Conservation (phyloP, 768 basidiomycete species). For the Phanerochaete sordida region DNA sequence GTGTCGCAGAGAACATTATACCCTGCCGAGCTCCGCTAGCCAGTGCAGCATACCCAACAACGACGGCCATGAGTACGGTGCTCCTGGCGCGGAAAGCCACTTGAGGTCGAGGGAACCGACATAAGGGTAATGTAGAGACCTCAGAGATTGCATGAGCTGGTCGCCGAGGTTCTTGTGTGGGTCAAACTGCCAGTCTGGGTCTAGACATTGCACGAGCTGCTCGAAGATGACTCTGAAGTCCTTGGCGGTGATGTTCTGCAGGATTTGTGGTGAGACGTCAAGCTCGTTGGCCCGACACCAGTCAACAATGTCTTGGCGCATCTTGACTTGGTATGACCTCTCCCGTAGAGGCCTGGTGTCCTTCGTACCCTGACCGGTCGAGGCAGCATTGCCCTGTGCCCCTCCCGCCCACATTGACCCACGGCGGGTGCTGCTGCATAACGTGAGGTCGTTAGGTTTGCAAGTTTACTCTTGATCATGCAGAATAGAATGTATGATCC, state of each 20-base stretch:
- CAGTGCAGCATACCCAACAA: slow-evolving; percentile 89
- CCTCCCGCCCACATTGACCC: slow-evolving; percentile 72
- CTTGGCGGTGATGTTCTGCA: slow-evolving; percentile 78
- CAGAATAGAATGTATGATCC: background rate
- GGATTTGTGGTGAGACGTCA: slow-evolving; percentile 62
- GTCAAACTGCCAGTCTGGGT: slow-evolving; percentile 63
- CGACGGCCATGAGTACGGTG: slow-evolving; percentile 89
- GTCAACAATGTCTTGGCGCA: slow-evolving; percentile 71
- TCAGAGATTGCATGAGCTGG: slow-evolving; percentile 74
- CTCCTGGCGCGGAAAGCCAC: slow-evolving; percentile 84
- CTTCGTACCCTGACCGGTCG: slow-evolving; percentile 55
- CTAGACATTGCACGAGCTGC: slow-evolving; percentile 66
- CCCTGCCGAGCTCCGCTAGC: slow-evolving; percentile 85
- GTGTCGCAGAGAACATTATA: slow-evolving; percentile 29
- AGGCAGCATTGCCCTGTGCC: slow-evolving; percentile 41
- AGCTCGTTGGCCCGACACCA: slow-evolving; percentile 68
- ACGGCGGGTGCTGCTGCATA: slow-evolving; percentile 64
- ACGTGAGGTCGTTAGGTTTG: too few relatives aligned
- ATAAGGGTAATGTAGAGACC: slow-evolving; percentile 79
- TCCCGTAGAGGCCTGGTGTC: slow-evolving; percentile 82
- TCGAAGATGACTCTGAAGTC: slow-evolving; percentile 87
- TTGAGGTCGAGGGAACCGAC: slow-evolving; percentile 76
- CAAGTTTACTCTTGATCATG: too few relatives aligned
- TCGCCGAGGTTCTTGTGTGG: slow-evolving; percentile 67
- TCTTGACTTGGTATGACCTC: slow-evolving; percentile 63